Percentiles rank a stretch among this genome's conserved stretches.
These are phyloP conservation scores for Barbarea vulgaris DNA, from an alignment of 345 rosid species.

Conservation along the genomic window DNA sequence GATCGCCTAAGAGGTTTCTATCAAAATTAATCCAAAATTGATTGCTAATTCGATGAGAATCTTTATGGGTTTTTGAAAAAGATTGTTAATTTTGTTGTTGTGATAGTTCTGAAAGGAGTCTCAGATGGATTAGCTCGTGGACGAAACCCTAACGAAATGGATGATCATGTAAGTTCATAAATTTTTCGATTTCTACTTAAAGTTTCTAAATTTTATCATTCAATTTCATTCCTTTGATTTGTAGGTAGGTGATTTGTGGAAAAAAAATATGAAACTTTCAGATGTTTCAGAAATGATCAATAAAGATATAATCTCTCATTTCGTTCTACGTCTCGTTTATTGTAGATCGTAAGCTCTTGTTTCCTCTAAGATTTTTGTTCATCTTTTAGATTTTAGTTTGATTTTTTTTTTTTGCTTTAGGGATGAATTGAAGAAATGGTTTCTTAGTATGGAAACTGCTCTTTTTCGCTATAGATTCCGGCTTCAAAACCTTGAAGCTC, in stretches of 20 bases:
- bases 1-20: conserved; percentile 83
- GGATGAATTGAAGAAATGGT: conserved; percentile 92
- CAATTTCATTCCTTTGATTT: neutral
- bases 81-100: neutral
- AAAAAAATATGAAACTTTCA: conserved; percentile 65
- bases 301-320: conserved; percentile 85
- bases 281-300: conserved; percentile 52
- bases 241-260: conserved; percentile 61
- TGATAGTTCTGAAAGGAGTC: conserved; percentile 73
- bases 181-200: neutral
- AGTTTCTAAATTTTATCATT: neutral
- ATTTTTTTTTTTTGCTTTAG: conserved; percentile 47
- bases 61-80: neutral
- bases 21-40: neutral
- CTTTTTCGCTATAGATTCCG: conserved; percentile 75
- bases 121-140: conserved; percentile 86
- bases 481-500: conserved; percentile 45
- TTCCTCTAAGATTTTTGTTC: too few relatives aligned
- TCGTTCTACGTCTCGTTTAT: conserved; percentile 82
- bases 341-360: conserved; percentile 79
- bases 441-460: conserved; percentile 82
- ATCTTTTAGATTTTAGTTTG: too few relatives aligned
- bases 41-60: neutral
- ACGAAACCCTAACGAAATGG: conserved; percentile 74
- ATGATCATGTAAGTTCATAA: conserved; percentile 50